Evolutionary conservation across 805 yeast genomes (phyloP).

Genomic region (Metschnikowia shivogae): DNA sequence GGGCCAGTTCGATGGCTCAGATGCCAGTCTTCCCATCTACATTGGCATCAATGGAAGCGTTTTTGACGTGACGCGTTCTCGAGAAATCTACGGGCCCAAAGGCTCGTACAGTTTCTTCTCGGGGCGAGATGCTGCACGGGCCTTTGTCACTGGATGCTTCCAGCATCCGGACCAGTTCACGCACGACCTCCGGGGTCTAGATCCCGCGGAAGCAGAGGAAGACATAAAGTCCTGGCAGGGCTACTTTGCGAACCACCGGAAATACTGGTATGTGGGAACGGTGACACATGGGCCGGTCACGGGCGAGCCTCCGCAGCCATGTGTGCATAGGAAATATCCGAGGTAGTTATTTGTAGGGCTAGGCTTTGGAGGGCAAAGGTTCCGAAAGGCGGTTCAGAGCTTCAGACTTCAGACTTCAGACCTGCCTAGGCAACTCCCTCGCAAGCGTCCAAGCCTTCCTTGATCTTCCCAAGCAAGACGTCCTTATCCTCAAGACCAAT

Average conservation of each 20-base stretch:
- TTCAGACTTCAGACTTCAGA: too few relatives aligned
- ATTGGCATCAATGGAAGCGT: conserved; percentile 58
- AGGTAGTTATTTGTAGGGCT: background rate
- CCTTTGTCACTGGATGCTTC: conserved; percentile 69
- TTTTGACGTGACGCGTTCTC: conserved; percentile 55
- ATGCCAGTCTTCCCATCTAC: conserved; percentile 48
- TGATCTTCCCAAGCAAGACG: conserved; percentile 36
- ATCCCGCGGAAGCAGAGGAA: conserved; percentile 31
- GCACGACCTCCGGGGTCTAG: conserved; percentile 62
- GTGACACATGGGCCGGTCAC: conserved; percentile 43
- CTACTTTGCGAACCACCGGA: conserved; percentile 41
- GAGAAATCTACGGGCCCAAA: conserved; percentile 52
- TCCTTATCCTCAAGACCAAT: conserved; percentile 76
- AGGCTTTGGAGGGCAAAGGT: too few relatives aligned
- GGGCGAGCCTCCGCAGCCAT: conserved; percentile 52
- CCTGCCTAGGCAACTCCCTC: background rate
- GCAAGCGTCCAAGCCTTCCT: conserved; percentile 14
- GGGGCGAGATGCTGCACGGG: conserved; percentile 67
- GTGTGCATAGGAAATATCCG: conserved; percentile 25
- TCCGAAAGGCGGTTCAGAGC: too few relatives aligned
- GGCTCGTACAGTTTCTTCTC: conserved; percentile 55
- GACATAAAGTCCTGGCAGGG: conserved; percentile 50
- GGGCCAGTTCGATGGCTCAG: conserved; percentile 48
- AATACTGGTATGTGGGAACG: conserved; percentile 62
- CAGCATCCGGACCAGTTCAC: conserved; percentile 51